phyloP scores from a whole-genome alignment of 2,329 filamentous ascomycete genomes.

The Cladosporium phlei region DNA sequence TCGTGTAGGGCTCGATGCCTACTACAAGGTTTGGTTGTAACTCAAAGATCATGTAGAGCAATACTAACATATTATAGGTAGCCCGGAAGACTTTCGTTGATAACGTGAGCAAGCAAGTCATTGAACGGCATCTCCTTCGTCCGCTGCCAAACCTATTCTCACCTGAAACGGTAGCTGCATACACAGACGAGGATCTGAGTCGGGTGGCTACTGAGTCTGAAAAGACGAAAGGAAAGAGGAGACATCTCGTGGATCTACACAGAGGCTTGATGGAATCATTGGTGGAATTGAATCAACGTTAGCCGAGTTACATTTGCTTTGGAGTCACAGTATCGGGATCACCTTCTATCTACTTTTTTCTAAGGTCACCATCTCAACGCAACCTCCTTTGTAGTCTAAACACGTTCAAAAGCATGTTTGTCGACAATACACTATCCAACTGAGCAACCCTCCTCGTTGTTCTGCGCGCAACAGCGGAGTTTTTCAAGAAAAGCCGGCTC shows the following conservation, averaged over 20 bases:
- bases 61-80: background rate
- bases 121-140: background rate
- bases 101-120: background rate
- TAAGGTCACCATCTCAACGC: too few relatives aligned
- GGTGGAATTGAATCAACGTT: slow-evolving; percentile 2
- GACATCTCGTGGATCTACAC: background rate
- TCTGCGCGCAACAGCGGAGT: too few relatives aligned
- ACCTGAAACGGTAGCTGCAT: background rate
- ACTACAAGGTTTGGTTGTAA: background rate
- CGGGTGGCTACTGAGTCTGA: background rate
- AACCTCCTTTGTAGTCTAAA: too few relatives aligned
- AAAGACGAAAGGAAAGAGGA: background rate
- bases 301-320: too few relatives aligned
- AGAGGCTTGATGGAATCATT: background rate
- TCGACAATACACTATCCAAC: too few relatives aligned
- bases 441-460: too few relatives aligned
- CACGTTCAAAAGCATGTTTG: too few relatives aligned
- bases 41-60: background rate
- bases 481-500: too few relatives aligned
- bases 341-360: too few relatives aligned
- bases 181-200: background rate
- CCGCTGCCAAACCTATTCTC: background rate
- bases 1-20: background rate
- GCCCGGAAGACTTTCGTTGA: background rate
- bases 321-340: too few relatives aligned